A percentile compares a stretch with the other conserved stretches of the same genome.
phyloP scores from a whole-genome alignment of 1,284 basidiomycete genomes.

The Cryptococcus jaspeensis region DNA sequence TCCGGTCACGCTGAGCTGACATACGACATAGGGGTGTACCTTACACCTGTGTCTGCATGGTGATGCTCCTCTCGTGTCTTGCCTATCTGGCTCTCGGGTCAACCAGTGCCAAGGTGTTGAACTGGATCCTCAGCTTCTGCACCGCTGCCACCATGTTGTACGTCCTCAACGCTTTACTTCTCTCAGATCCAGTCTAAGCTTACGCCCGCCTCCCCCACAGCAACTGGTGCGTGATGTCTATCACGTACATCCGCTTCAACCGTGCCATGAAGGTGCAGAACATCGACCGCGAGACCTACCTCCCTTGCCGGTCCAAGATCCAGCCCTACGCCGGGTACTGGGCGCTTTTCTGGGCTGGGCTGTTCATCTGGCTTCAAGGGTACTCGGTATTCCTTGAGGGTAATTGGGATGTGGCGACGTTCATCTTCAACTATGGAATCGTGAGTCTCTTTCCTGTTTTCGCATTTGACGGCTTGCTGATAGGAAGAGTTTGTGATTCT shows the following conservation, averaged over 20 bases:
- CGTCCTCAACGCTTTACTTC: neutral
- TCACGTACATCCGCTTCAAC: constrained; percentile 37
- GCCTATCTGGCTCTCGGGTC: constrained; percentile 31
- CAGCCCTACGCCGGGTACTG: constrained; percentile 31
- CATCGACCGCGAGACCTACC: constrained; percentile 15
- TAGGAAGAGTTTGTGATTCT: neutral
- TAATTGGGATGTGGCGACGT: constrained; percentile 21
- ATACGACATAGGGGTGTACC: constrained; percentile 20
- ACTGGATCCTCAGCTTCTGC: constrained; percentile 25
- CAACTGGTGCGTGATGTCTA: constrained; percentile 33
- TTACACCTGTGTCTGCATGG: constrained; percentile 27
- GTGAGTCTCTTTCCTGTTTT: constrained; percentile 7
- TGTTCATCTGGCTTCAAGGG: constrained; percentile 26
- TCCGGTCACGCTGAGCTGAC: neutral
- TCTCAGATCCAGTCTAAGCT: neutral
- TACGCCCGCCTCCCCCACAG: constrained; percentile 3
- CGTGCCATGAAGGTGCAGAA: constrained; percentile 30
- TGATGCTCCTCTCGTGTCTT: constrained; percentile 28
- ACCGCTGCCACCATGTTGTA: constrained; percentile 18
- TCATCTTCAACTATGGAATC: constrained; percentile 32
- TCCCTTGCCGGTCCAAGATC: constrained; percentile 12
- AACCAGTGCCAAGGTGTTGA: constrained; percentile 26
- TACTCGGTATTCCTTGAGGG: constrained; percentile 29
- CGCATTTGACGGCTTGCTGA: neutral
- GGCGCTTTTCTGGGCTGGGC: constrained; percentile 22